These are phyloP conservation scores for Ceratobasidium sp. DNA, from an alignment of 1,284 basidiomycete genomes.

Conservation along the genomic window DNA sequence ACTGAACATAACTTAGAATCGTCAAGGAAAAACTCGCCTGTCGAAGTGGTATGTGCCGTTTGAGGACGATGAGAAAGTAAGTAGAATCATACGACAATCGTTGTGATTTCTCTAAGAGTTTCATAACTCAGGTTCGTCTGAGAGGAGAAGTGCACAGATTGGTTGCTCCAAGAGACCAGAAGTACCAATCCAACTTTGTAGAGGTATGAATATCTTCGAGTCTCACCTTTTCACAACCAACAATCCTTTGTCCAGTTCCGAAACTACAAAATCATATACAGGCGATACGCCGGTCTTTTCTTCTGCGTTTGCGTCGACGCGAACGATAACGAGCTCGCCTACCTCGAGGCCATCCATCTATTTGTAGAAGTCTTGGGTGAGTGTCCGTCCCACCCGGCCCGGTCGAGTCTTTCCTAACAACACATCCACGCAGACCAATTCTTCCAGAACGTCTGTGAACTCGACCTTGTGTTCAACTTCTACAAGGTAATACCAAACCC, in stretches of 20 bases:
- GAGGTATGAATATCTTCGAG: slow-evolving; percentile 69
- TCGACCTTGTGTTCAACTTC: slow-evolving; percentile 98
- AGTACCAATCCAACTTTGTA: slow-evolving; percentile 99
- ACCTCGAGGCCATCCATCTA: slow-evolving; percentile 96
- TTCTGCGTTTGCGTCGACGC: slow-evolving; percentile 98
- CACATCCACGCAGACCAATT: slow-evolving; percentile 78
- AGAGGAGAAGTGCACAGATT: slow-evolving; percentile 95
- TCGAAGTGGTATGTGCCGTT: slow-evolving; percentile 98
- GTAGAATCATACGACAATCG: slow-evolving; percentile 45
- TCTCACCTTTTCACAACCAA: background rate
- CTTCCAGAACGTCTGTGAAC: slow-evolving; percentile 98
- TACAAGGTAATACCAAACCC: slow-evolving; percentile 76
- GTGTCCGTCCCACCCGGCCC: slow-evolving; percentile 50
- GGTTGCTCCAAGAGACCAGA: slow-evolving; percentile 97
- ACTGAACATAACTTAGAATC: slow-evolving; percentile 69
- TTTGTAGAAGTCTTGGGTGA: slow-evolving; percentile 97
- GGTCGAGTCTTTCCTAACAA: background rate
- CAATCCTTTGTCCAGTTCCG: slow-evolving; percentile 71
- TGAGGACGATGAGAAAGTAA: slow-evolving; percentile 94
- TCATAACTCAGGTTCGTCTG: slow-evolving; percentile 74
- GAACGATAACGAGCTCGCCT: slow-evolving; percentile 97
- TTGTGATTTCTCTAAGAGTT: slow-evolving; percentile 19
- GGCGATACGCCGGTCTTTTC: slow-evolving; percentile 96
- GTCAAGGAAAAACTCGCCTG: slow-evolving; percentile 96
- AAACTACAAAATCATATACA: slow-evolving; percentile 94